Evolutionary conservation across 345 rosid species (phyloP), one percentile per base, ranked within the genome.

Genomic region (Brassica nigra): DNA sequence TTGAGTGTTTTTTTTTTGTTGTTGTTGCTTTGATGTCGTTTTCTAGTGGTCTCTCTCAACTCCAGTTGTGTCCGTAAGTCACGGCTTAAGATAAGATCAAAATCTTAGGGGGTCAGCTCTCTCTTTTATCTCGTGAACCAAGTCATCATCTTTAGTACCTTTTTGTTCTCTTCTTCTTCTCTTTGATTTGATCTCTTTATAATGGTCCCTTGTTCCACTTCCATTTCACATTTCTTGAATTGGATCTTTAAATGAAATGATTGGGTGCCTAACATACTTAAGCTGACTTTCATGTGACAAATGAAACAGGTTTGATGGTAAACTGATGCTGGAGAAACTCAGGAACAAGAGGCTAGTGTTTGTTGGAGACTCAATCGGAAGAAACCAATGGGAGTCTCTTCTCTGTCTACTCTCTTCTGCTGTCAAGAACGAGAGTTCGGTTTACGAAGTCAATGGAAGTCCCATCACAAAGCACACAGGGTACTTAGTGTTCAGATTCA

Each of bases 381-480:
- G 98, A 81, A 95, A 95, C 85, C 99, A 95, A 29, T 93, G 96
- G 97, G 97, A 95, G 79, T 95, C 98, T 49, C 89, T 93, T 65
- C 90, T 95, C 39, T 93, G 98, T 82, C 78, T 95, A 92, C 90
- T 93, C 5, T 80, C 96, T 65, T 81, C 98, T 55, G 88, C 86
- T 47, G 82, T 90, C 71, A 74, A 88, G 14, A 86, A 87, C 82
- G 86, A 86, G 74, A 82, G 89, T 33, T 87, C 90, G 23, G 84
- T 95, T 37, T 88, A 90, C 1, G 98, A 95, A 80, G 84, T 84
- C 16, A 86, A 90, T 27, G 95, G 97, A 77, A 89, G 70, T 59
- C 92, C 97, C 10, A 93, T 95, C 68, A 91, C 95, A 27, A 93
- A 96, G 86, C 99, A 96, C 80, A 88, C 49, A 9, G 98, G 98